These are phyloP conservation scores for Alternaria hordeiaustralica DNA, from an alignment of 2,329 filamentous ascomycete genomes.

Conservation along the genomic window DNA sequence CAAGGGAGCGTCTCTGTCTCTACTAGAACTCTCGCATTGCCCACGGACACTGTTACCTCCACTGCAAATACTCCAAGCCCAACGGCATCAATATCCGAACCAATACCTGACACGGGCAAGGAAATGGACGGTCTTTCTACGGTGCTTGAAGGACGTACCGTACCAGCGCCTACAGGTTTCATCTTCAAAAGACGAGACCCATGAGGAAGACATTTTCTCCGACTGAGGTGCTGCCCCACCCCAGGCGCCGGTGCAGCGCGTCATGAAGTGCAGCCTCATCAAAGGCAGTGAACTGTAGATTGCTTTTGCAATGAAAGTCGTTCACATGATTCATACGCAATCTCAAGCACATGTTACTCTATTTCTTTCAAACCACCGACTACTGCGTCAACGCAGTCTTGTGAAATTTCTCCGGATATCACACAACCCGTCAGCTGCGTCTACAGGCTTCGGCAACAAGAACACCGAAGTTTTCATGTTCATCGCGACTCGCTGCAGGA, in stretches of 20 bases:
- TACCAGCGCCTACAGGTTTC: conserved; percentile 11
- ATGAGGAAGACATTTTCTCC: background rate
- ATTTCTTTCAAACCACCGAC: background rate
- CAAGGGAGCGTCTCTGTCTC: background rate
- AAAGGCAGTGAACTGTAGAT: background rate
- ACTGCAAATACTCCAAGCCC: background rate
- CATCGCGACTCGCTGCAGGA: conserved; percentile 15
- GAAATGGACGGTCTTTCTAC: background rate
- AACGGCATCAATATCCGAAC: background rate
- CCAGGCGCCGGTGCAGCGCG: conserved; percentile 10
- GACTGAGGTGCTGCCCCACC: conserved; percentile 2
- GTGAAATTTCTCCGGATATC: background rate
- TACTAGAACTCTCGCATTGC: background rate
- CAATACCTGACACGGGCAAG: conserved; percentile 2
- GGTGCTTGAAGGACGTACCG: background rate
- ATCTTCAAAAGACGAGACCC: background rate
- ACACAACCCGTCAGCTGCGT: background rate
- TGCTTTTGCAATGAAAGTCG: background rate
- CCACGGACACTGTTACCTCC: background rate
- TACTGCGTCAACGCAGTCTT: background rate
- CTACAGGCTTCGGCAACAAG: background rate
- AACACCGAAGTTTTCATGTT: background rate
- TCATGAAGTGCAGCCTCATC: conserved; percentile 12
- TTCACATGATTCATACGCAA: background rate
- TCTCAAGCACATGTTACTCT: background rate